Evolutionary conservation across 352 stramenopile species (phyloP).

Genomic region (Globisporangium emineosum): DNA sequence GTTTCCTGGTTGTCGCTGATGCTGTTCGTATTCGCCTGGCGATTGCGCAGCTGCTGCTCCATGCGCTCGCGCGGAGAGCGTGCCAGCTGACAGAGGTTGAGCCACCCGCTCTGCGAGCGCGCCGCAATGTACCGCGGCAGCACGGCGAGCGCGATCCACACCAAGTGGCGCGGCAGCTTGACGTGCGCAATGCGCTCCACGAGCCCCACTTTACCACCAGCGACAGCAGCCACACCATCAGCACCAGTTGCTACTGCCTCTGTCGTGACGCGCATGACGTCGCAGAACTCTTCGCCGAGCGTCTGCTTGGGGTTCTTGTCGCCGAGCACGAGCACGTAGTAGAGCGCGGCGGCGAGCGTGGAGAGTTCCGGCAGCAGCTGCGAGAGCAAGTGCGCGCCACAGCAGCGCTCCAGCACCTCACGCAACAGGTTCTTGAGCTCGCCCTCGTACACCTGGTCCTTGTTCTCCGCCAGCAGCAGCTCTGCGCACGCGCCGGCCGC

Average conservation of each 20-base stretch:
- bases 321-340: conserved; percentile 58
- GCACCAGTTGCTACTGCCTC: neutral
- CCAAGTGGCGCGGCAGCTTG: conserved; percentile 31
- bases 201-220: neutral
- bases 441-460: conserved; percentile 68
- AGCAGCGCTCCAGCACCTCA: conserved; percentile 71
- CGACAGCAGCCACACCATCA: neutral
- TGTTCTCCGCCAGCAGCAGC: conserved; percentile 69
- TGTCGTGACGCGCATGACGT: conserved; percentile 66
- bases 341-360: conserved; percentile 61
- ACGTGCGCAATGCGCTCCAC: conserved; percentile 27
- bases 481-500: conserved; percentile 63
- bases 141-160: conserved; percentile 58
- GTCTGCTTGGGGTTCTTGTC: conserved; percentile 65
- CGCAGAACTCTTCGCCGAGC: conserved; percentile 86
- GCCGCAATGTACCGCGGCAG: conserved; percentile 57
- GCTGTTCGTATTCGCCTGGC: conserved; percentile 25
- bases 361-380: conserved; percentile 75
- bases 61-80: conserved; percentile 70
- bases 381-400: conserved; percentile 67
- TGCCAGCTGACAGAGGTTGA: conserved; percentile 60
- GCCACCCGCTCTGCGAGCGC: conserved; percentile 70
- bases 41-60: conserved; percentile 67
- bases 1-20: conserved; percentile 1
- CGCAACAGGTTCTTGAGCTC: conserved; percentile 75